These are phyloP conservation scores for Geotrichum citri-aurantii DNA, from an alignment of 1,139 yeast genomes.

Conservation along the genomic window DNA sequence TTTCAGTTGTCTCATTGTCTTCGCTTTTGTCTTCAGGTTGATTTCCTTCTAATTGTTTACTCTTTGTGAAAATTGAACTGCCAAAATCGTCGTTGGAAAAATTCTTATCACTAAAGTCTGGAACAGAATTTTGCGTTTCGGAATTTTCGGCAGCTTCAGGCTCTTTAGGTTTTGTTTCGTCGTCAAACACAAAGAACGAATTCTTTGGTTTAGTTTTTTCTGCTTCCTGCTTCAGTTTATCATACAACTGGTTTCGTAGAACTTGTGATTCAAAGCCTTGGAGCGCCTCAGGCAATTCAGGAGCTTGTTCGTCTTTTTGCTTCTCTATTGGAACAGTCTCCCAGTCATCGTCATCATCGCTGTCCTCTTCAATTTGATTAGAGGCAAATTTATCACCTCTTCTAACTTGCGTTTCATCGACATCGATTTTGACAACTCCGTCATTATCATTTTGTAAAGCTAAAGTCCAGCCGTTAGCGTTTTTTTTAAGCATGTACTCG, in stretches of 20 bases:
- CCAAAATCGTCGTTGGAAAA: conserved; percentile 3
- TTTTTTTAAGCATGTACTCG: conserved; percentile 68
- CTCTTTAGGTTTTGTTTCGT: neutral
- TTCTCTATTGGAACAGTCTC: conserved; percentile 49
- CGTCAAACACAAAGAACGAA: conserved; percentile 12
- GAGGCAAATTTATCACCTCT: conserved; percentile 24
- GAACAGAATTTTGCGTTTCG: neutral
- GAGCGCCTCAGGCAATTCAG: conserved; percentile 23
- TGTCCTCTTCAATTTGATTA: conserved; percentile 25
- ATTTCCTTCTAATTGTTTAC: neutral
- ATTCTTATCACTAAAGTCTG: conserved; percentile 3
- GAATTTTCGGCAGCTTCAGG: neutral
- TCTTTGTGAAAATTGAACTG: conserved; percentile 8
- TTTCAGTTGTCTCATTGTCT: neutral
- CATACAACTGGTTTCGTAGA: conserved; percentile 28
- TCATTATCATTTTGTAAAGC: conserved; percentile 48
- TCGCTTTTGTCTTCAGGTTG: neutral
- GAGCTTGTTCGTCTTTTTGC: conserved; percentile 16
- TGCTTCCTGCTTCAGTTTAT: conserved; percentile 20
- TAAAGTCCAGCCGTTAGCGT: conserved; percentile 83
- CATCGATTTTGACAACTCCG: conserved; percentile 23
- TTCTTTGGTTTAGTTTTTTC: neutral
- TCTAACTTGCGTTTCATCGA: conserved; percentile 21
- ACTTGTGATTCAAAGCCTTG: conserved; percentile 28
- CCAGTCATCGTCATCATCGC: conserved; percentile 46